These are phyloP conservation scores for Colletotrichum magnum DNA, from an alignment of 2,329 filamentous ascomycete genomes.

Conservation along the genomic window DNA sequence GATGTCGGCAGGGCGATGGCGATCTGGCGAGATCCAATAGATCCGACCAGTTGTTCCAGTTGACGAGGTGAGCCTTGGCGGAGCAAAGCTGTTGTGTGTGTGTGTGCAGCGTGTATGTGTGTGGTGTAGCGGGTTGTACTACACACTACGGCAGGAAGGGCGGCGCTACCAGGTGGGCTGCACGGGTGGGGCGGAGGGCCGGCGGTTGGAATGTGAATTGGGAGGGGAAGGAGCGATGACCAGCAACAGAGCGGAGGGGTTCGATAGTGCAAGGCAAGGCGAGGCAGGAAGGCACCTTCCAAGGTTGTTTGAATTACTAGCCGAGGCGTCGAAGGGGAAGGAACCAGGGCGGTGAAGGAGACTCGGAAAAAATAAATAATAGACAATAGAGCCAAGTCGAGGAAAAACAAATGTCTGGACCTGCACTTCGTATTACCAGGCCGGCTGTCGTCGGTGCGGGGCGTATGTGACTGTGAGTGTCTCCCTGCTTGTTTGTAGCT, in stretches of 20 bases:
- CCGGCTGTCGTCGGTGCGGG: constrained; percentile 29
- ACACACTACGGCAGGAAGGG: not conserved
- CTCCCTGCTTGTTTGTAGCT: constrained; percentile 12
- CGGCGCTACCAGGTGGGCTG: constrained; percentile 7
- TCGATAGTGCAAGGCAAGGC: not conserved
- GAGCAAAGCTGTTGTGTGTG: not conserved
- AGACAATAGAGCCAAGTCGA: constrained; percentile 16
- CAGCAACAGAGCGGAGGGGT: constrained; percentile 18
- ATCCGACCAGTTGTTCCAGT: constrained; percentile 15
- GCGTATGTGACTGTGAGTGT: not conserved
- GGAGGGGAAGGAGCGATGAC: constrained; percentile 7
- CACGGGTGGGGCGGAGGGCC: constrained; percentile 12
- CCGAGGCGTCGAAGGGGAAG: not conserved
- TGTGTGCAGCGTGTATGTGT: no score
- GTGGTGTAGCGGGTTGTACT: not conserved
- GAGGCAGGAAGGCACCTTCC: not conserved
- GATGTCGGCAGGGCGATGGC: constrained; percentile 11
- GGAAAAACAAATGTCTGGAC: constrained; percentile 17
- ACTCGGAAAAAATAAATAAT: not conserved
- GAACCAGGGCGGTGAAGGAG: not conserved
- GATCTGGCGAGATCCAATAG: constrained; percentile 25
- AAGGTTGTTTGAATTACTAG: not conserved
- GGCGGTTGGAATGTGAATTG: constrained; percentile 1
- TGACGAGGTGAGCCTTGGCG: constrained; percentile 8
- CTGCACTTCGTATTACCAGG: constrained; percentile 28